A percentile compares a stretch with the other conserved stretches of the same genome.
Evolutionary conservation across 345 rosid species (phyloP).

Genomic region (Gossypium raimondii): DNA sequence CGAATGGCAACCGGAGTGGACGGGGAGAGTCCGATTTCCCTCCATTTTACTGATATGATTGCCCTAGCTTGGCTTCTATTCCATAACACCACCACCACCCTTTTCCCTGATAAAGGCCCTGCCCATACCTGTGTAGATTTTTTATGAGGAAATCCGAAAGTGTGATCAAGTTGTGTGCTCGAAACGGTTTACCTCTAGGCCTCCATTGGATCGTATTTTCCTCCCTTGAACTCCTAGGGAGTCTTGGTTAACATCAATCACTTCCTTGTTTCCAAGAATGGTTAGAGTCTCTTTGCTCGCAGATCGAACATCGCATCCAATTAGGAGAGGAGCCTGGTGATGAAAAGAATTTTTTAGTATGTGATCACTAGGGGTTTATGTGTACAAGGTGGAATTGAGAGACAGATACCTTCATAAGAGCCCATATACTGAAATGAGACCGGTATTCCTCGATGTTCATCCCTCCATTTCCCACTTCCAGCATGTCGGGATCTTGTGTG

Average conservation of each 20-base stretch:
- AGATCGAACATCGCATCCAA: conserved; percentile 43
- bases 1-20: conserved; percentile 21
- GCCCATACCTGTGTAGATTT: conserved; percentile 41
- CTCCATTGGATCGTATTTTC: conserved; percentile 33
- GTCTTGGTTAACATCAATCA: conserved; percentile 50
- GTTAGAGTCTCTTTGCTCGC: conserved; percentile 34
- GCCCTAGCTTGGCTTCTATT: conserved; percentile 34
- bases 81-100: conserved; percentile 43
- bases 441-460: conserved; percentile 48
- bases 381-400: not conserved
- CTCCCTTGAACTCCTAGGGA: conserved; percentile 47
- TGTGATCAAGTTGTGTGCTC: not conserved
- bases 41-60: conserved; percentile 36
- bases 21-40: conserved; percentile 41
- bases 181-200: conserved; percentile 34
- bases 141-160: not conserved
- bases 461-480: conserved; percentile 66
- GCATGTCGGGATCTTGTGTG: conserved; percentile 54
- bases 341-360: not conserved
- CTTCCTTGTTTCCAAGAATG: conserved; percentile 46
- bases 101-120: conserved; percentile 35
- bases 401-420: conserved; percentile 42
- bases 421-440: conserved; percentile 58
- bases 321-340: conserved; percentile 42
- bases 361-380: not conserved